Conservation (phyloP, 257 asterid genomes). For the Plantago elongata region DNA sequence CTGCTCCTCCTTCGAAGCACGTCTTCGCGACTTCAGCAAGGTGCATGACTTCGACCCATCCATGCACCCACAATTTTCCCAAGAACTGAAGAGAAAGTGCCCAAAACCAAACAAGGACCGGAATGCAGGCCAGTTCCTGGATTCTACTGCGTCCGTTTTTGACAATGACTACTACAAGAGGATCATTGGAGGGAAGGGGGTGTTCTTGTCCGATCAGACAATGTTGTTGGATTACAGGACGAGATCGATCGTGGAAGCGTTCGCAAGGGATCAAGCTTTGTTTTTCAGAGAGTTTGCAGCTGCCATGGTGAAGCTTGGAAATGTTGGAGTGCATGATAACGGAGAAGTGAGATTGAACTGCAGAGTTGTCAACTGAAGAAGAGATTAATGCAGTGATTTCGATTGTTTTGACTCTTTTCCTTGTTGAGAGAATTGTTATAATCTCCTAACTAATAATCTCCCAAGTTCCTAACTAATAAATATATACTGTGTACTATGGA, state of each 20-base stretch:
- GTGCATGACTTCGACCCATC: conserved; percentile 52
- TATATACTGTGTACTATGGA: no score
- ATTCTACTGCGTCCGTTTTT: conserved; percentile 48
- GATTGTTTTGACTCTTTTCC: background rate
- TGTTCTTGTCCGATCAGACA: conserved; percentile 61
- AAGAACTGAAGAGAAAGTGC: conserved; percentile 41
- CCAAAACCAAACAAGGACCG: conserved; percentile 36
- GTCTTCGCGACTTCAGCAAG: conserved; percentile 59
- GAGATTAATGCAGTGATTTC: background rate
- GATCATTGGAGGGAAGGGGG: conserved; percentile 42
- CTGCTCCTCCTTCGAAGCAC: conserved; percentile 64
- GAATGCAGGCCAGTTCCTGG: conserved; percentile 59
- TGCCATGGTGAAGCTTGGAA: conserved; percentile 61
- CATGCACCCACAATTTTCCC: conserved; percentile 37
- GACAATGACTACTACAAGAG: conserved; percentile 54
- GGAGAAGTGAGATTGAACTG: conserved; percentile 58
- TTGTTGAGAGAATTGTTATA: background rate
- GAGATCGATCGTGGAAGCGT: conserved; percentile 49
- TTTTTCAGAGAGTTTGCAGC: conserved; percentile 51
- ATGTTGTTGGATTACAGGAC: conserved; percentile 44
- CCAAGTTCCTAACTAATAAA: no score
- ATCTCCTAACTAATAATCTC: no score
- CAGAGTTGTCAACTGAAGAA: conserved; percentile 43
- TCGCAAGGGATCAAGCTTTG: conserved; percentile 38
- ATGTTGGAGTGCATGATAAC: conserved; percentile 42